Evolutionary conservation across 1,139 yeast genomes (phyloP).

Genomic region (Pichia sp.): DNA sequence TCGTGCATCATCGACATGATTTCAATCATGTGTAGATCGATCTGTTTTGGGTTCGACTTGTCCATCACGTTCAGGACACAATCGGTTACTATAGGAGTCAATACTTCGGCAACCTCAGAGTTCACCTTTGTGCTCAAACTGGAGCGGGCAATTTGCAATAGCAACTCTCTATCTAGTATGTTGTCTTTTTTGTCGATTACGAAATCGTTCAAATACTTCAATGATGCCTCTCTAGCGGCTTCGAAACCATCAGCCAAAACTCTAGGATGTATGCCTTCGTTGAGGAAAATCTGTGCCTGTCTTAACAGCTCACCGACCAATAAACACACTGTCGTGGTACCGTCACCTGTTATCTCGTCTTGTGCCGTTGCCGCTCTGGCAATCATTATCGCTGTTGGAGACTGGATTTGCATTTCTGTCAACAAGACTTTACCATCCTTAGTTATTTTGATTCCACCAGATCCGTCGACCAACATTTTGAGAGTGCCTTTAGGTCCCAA

Average conservation of each 20-base stretch:
- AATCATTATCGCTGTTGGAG: constrained; percentile 99
- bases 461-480: constrained; percentile 94
- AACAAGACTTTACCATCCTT: constrained; percentile 94
- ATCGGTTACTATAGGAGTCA: constrained; percentile 94
- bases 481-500: constrained; percentile 97
- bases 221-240: constrained; percentile 71
- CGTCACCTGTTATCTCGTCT: constrained; percentile 98
- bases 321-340: constrained; percentile 95
- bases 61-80: constrained; percentile 79
- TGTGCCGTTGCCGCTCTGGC: constrained; percentile 98
- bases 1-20: constrained; percentile 98
- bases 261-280: constrained; percentile 96
- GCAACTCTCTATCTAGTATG: constrained; percentile 71
- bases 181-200: constrained; percentile 34
- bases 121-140: constrained; percentile 85
- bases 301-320: constrained; percentile 91
- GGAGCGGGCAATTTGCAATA: constrained; percentile 86
- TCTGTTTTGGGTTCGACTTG: constrained; percentile 42
- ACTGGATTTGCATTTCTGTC: constrained; percentile 97
- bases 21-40: constrained; percentile 96
- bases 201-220: constrained; percentile 65
- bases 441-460: constrained; percentile 91
- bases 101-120: constrained; percentile 67
- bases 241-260: constrained; percentile 95
- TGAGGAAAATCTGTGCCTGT: constrained; percentile 88